Evolutionary conservation across 129 eudicot genomes (phyloP), one percentile per base, ranked within the genome.

Genomic region (carrot (Daucus carota)): DNA sequence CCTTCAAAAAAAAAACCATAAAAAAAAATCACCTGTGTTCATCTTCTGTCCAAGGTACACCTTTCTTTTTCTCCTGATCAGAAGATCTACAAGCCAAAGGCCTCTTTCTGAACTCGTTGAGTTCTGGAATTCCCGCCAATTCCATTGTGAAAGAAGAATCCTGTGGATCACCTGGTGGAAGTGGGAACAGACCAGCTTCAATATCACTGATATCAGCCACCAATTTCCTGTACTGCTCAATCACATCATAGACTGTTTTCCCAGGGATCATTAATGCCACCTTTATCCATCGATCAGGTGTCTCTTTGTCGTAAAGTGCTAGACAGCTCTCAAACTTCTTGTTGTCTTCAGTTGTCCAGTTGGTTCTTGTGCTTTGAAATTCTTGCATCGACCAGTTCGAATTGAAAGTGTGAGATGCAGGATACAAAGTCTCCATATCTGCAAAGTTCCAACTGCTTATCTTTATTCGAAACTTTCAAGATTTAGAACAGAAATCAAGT

Each of bases 41-140:
- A 15, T 94, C 98, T 82, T 91, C 96, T 6, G 98, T 94, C 98
- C 98, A 94, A 7, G 98, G 97, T 8, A 94, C 86, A 34, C 98
- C 98, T 81, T 94, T 94, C 77, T 85, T 88, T 69, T 91, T 89
- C 82, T 90, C 97, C 4, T 84, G 97, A 71, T 93, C 96, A 68
- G 70, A 84, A 80, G 85, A 73, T 83, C 86, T 80, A 31, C 80
- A 81, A 75, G 66, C 76, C 42, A 77, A 57, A 75, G 86, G 86
- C 50, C 85, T 82, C 69, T 93, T 89, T 76, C 88, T 81, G 24
- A 77, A 81, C 24, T 75, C 62, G 80, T 82, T 66, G 50, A 82
- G 82, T 26, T 80, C 80, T 1, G 83, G 47, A 75, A 66, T 33
- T 45, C 36, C 81, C 63, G 68, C 87, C 83, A 75, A 74, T 59